phyloP scores from a whole-genome alignment of 345 rosid genomes.

The Eucalyptus cloeziana region DNA sequence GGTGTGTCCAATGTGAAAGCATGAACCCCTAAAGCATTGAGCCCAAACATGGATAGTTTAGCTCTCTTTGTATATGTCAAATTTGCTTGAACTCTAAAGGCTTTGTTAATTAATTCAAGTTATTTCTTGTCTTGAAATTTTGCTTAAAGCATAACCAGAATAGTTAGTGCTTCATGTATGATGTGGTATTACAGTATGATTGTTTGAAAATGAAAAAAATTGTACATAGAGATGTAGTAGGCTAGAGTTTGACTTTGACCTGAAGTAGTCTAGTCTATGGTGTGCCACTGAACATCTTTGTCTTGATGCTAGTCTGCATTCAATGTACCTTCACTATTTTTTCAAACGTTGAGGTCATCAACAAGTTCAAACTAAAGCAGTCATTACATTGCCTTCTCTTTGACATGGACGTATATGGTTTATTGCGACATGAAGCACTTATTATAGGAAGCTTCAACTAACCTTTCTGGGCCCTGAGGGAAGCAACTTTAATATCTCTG shows the following conservation, averaged over 20 bases:
- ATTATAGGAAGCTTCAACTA: background rate
- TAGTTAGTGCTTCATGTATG: background rate
- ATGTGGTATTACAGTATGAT: background rate
- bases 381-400: background rate
- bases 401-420: background rate
- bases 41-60: background rate
- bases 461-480: background rate
- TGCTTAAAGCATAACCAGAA: background rate
- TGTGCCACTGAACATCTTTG: background rate
- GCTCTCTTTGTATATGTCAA: background rate
- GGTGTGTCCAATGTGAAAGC: background rate
- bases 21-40: background rate
- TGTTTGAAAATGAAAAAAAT: background rate
- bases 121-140: background rate
- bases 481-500: background rate
- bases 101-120: background rate
- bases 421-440: background rate
- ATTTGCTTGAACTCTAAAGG: background rate
- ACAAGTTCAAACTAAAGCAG: background rate
- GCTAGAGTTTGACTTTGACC: background rate
- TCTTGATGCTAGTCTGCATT: background rate
- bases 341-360: background rate
- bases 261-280: background rate
- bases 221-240: background rate
- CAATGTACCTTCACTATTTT: background rate